Base-by-base conservation (phyloP, 441 rosid species). In the Erodium moschatum region DNA sequence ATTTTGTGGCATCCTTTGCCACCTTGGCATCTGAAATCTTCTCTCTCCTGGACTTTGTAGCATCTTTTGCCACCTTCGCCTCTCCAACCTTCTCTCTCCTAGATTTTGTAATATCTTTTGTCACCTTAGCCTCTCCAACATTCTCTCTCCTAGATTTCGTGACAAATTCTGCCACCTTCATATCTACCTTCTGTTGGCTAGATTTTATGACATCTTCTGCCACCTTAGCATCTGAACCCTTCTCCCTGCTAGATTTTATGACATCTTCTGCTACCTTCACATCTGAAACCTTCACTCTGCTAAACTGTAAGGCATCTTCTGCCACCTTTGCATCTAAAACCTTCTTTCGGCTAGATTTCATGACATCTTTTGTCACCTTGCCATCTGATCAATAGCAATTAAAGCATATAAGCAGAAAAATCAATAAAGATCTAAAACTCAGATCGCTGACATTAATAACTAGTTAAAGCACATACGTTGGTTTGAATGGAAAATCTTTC, bases 401-500 rank as follows among this genome's bases (percentile, higher is more conserved):
- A 10, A 60, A 60, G 6, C 31, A 20, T 24, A 60, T 62, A 18
- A 62, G 65, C 65, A 62, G 65, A 62, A 27, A 62, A 24, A n/a
- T 62, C 12, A 4, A 27, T 27, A 62, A 3, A 61, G 35, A 12
- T 6, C 65, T 62, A 62, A 27, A 24, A 24, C 16, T 31, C n/a
- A 12, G n/a, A 62, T 12, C 15, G 27, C 7, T 21, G 65, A 4
- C 65, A 62, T 12, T 12, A 62, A 12, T 62, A 62, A 62, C 38
- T 24, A 31, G 65, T 11, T 62, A 62, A 62, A 62, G 65, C 65
- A 10, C 86, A 66, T 85, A 89, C 97, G 65, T 62, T 72, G 78
- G 71, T 69, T 78, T 50, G 60, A 67, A 62, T n/a, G 3, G 64
- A 68, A 64, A 76, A 63, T 70, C 69, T 81, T 79, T 44, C 38